Percentiles rank a stretch among this genome's conserved stretches.
Conservation (phyloP, 148 eudicot genomes). For the Chenopodium berlandieri region DNA sequence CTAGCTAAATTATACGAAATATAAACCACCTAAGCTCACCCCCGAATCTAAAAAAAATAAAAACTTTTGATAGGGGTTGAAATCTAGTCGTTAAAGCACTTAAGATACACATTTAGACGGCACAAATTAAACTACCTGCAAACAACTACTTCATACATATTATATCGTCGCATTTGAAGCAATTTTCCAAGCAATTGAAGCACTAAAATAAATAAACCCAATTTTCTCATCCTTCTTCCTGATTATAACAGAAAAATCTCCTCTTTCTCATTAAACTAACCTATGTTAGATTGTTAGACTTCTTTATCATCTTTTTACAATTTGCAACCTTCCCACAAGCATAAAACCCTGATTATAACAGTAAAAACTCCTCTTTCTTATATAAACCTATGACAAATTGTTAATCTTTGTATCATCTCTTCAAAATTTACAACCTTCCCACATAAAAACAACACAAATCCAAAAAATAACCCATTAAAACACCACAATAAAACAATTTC, state of each 20-base stretch:
- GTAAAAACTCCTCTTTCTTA: not conserved
- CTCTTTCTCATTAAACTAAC: not conserved
- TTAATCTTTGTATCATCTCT: not conserved
- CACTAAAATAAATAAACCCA: not conserved
- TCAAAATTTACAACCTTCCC: not conserved
- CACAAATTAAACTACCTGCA: not conserved
- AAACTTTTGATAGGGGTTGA: not conserved
- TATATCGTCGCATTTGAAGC: not conserved
- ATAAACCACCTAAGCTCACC: too few species aligned
- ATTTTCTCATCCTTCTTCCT: not conserved
- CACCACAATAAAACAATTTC: not conserved
- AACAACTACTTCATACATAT: not conserved
- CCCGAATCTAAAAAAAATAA: too few species aligned
- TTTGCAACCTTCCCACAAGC: too few species aligned
- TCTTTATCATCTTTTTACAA: too few species aligned
- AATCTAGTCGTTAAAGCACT: not conserved
- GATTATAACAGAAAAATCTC: not conserved
- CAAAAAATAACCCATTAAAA: not conserved
- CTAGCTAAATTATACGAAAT: too few species aligned
- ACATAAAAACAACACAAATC: not conserved
- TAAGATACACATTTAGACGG: not conserved
- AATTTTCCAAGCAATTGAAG: too few species aligned
- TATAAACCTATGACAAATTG: not conserved
- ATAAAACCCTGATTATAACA: not conserved
- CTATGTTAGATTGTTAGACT: too few species aligned